Base-by-base conservation (phyloP, 192 early-diverging fungal genomes). In the Backusella morwellensis region DNA sequence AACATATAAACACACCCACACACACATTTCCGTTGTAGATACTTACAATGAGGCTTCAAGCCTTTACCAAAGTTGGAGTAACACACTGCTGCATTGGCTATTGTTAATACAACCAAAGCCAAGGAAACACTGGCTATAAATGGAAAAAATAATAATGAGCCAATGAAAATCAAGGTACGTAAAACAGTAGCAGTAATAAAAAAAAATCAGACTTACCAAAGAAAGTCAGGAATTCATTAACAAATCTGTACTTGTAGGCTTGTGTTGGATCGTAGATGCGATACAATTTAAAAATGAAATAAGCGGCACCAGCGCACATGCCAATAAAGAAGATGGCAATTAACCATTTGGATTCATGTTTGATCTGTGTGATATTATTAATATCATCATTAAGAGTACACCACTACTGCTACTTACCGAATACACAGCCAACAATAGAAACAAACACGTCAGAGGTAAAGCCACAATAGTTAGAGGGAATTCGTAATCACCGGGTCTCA, bases 51-150 rank as follows among this genome's bases (percentile, higher is more conserved):
- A 38, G 85, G 75, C 73, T 86, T 91, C 54, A 90, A 67, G 0
- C 90, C 90, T 74, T 88, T 88, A 47, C 87, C 90, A 85, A 91
- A 91, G 78, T 91, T 89, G n/a, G 77, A 73, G 75, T 84, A 89
- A 73, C 88, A 89, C 23, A 89, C 66, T 26, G 89, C 76, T 12
- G 82, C 90, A 59, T 87, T 83, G 8, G 79, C 77, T 69, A 89
- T 84, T 4, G 90, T 90, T 1, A 86, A 80, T 29, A 88, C 44
- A 34, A 80, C 67, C 63, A 89, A 69, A 3, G 73, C 38, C n/a
- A 89, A 35, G 54, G 86, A 86, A 15, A 90, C 59, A 15, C 78
- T 68, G 8, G 78, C 78, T 84, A 19, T 73, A 67, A 35, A 44
- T n/a, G n/a, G 12, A 35, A 14, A 67, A 29, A 26, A 67, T 17